These are phyloP conservation scores for Aspergillus indologenus DNA, from an alignment of 495 filamentous ascomycete species.

Conservation along the genomic window DNA sequence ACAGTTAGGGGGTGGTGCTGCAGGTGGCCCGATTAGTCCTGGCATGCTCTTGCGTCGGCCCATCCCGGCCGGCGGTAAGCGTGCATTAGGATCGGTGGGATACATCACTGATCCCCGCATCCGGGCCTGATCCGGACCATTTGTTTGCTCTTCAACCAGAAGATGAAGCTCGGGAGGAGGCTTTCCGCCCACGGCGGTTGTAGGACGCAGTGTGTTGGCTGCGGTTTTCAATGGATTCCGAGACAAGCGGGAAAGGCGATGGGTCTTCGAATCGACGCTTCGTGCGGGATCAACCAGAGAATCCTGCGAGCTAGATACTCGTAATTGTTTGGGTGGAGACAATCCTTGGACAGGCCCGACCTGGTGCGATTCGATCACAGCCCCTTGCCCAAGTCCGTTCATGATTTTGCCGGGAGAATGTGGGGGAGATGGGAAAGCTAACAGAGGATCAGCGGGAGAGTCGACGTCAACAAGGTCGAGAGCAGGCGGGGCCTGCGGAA, in stretches of 20 bases:
- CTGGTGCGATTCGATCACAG: slow-evolving; percentile 21
- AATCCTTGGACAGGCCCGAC: slow-evolving; percentile 4
- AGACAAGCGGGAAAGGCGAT: slow-evolving; percentile 28
- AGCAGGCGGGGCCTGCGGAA: slow-evolving; percentile 17
- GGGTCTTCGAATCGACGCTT: slow-evolving; percentile 8
- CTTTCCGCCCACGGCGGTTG: slow-evolving; percentile 2
- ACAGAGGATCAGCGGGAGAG: slow-evolving; percentile 22
- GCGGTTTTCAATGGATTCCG: slow-evolving; percentile 1
- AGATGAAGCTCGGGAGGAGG: slow-evolving; percentile 20
- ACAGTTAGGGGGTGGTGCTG: slow-evolving; percentile 59
- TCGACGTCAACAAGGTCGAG: slow-evolving; percentile 19
- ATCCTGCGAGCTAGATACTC: slow-evolving; percentile 37
- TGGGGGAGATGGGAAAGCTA: slow-evolving; percentile 35
- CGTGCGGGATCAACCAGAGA: slow-evolving; percentile 21
- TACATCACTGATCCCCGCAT: slow-evolving; percentile 10
- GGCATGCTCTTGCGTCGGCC: slow-evolving; percentile 55
- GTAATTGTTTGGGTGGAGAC: slow-evolving; percentile 22
- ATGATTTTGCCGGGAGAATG: slow-evolving; percentile 38
- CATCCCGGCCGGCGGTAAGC: slow-evolving; percentile 15
- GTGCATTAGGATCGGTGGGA: background rate
- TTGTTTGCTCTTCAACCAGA: slow-evolving; percentile 3
- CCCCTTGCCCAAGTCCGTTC: slow-evolving; percentile 23
- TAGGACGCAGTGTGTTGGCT: background rate
- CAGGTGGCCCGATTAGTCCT: slow-evolving; percentile 57
- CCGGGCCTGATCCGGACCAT: background rate